Base-by-base conservation (phyloP, 805 yeast species). In the Sugiyamaella boreocaroliniensis region DNA sequence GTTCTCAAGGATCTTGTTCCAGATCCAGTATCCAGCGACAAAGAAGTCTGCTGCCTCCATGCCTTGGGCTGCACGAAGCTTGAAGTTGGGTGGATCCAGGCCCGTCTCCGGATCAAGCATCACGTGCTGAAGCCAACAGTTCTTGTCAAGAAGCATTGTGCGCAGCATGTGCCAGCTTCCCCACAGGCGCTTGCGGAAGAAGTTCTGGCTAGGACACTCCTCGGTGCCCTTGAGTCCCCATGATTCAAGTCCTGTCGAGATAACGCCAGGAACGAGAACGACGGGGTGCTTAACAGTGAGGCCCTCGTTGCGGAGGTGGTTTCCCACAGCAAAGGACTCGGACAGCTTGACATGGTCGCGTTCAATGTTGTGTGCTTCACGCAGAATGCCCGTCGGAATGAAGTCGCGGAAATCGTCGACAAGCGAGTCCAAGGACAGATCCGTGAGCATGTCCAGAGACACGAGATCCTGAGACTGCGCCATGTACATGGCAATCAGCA, bases 21-120 rank as follows among this genome's bases (percentile, higher is more conserved):
- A 93, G 62, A 93, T 88, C 99, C 99, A 93, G 68, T 93, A 93
- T 0, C 99, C 99, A 2, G 97, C 87, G 68, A 93, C 82, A 64
- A 93, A 93, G 69, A 89, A 93, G 69, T 93, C 99, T 0, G 97
- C 93, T 0, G 97, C 93, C 62, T 90, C 97, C 67, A 93, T 87
- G 0, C 99, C 99, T 66, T 87, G 96, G 0, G 97, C 92, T 0
- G 98, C 95, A 52, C 99, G 74, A 22, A 93, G 65, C 60, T 76
- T 85, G 60, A 87, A 78, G 50, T 86, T 79, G 1, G 86, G 85
- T 0, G 99, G 99, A 66, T 93, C 99, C 22, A 93, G 71, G 0
- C 99, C 99, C 0, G 98, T 93, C 52, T 81, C 82, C 0, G 89
- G 83, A 67, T 93, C 98, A 40, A 93, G 73, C 85, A 83, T 85